These are phyloP conservation scores for Candida endomychidarum DNA, from an alignment of 805 yeast species.

Conservation along the genomic window DNA sequence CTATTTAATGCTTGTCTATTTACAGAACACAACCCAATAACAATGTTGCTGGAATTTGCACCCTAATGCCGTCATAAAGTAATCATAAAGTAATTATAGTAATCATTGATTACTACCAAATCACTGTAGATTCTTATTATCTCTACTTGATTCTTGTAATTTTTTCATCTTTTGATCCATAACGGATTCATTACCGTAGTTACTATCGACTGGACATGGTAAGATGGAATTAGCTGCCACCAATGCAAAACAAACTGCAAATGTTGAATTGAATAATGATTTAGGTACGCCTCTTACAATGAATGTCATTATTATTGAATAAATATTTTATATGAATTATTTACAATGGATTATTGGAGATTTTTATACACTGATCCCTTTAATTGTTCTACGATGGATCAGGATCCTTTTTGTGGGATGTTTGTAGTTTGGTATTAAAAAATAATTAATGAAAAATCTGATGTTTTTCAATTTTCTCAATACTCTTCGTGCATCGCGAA, in stretches of 20 bases:
- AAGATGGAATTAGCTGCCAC: conserved; percentile 56
- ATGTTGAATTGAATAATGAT: conserved; percentile 63
- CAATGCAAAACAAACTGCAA: conserved; percentile 60
- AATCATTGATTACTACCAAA: neutral
- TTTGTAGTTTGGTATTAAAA: neutral
- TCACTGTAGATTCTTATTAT: conserved; percentile 1
- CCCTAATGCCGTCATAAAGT: neutral
- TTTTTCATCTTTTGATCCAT: conserved; percentile 32
- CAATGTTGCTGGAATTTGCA: too few species aligned
- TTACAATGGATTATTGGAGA: too few species aligned
- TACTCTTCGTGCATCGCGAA: conserved; percentile 6
- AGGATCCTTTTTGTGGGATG: too few species aligned
- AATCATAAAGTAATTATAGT: neutral
- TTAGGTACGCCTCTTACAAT: conserved; percentile 18
- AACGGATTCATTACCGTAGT: conserved; percentile 41
- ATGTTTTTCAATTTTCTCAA: conserved; percentile 9
- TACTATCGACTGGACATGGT: conserved; percentile 45
- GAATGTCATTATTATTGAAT: conserved; percentile 11
- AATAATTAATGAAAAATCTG: conserved; percentile 7
- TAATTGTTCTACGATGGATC: too few species aligned
- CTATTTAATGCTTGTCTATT: too few species aligned
- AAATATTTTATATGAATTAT: too few species aligned
- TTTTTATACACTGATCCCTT: too few species aligned
- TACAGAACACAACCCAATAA: too few species aligned
- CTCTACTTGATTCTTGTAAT: conserved; percentile 1